Conservation (phyloP, 108 stramenopile genomes). For the Chaetoceros muelleri region DNA sequence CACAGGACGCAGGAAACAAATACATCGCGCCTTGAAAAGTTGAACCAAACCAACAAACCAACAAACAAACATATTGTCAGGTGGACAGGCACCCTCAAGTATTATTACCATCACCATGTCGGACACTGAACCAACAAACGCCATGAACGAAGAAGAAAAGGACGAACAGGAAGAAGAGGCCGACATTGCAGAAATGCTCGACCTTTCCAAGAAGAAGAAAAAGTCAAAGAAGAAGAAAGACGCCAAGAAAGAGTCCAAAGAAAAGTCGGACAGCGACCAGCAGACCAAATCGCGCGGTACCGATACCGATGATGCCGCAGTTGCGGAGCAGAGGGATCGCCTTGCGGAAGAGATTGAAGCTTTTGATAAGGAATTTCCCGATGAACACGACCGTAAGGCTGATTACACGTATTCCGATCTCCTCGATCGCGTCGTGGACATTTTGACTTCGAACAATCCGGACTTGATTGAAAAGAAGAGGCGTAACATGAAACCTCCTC, state of each 20-base stretch:
- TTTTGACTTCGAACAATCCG: conserved; percentile 93
- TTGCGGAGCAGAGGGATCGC: conserved; percentile 51
- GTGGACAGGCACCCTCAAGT: no score
- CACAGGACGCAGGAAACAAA: no score
- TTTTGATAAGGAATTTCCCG: conserved; percentile 51
- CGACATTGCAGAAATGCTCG: conserved; percentile 81
- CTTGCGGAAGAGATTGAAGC: conserved; percentile 49
- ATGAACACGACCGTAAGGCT: conserved; percentile 68
- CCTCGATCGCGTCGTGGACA: conserved; percentile 74
- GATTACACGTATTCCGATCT: conserved; percentile 86
- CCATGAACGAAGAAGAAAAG: neutral
- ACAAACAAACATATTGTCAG: no score
- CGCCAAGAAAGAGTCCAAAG: conserved; percentile 22
- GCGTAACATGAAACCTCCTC: conserved; percentile 95
- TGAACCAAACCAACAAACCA: no score
- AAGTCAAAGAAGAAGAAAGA: conserved; percentile 84
- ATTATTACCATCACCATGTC: neutral
- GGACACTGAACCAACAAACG: neutral
- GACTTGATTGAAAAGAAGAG: conserved; percentile 95
- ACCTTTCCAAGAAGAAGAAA: conserved; percentile 83
- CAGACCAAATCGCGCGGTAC: neutral
- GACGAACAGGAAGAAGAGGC: conserved; percentile 54
- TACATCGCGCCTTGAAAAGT: no score
- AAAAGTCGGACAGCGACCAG: conserved; percentile 8
- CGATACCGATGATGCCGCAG: conserved; percentile 16